Evolutionary conservation across 768 basidiomycete genomes (phyloP).

Genomic region (Boletus coccyginus): DNA sequence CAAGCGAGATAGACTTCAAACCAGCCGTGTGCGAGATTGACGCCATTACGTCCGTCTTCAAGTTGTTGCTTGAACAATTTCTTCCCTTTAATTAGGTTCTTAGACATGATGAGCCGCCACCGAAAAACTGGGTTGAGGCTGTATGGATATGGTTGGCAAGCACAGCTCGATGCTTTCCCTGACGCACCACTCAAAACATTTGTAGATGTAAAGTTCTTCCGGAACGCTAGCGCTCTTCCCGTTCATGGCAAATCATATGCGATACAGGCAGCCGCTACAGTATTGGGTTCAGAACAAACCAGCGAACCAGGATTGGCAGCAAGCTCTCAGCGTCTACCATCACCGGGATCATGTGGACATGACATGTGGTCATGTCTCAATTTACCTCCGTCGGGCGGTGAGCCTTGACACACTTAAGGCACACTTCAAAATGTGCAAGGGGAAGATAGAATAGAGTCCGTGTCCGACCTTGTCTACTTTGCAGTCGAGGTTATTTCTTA

Average conservation of each 20-base stretch:
- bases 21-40: too few relatives aligned
- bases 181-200: neutral
- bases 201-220: conserved; percentile 8
- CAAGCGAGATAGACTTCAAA: too few relatives aligned
- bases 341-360: too few relatives aligned
- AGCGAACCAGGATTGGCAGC: neutral
- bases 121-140: conserved; percentile 19
- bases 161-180: neutral
- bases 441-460: neutral
- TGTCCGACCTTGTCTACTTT: neutral
- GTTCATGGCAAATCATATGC: neutral
- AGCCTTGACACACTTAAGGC: neutral
- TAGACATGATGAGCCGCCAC: conserved; percentile 17
- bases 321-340: neutral
- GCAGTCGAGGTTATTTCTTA: neutral
- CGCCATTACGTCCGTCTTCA: conserved; percentile 30
- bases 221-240: neutral
- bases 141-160: conserved; percentile 22
- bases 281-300: neutral
- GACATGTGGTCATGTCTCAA: neutral
- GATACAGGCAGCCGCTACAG: too few relatives aligned
- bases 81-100: conserved; percentile 36
- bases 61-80: conserved; percentile 29
- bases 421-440: neutral
- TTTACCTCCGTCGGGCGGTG: neutral